phyloP scores from a whole-genome alignment of 768 basidiomycete genomes.

The Suillus tomentosus region DNA sequence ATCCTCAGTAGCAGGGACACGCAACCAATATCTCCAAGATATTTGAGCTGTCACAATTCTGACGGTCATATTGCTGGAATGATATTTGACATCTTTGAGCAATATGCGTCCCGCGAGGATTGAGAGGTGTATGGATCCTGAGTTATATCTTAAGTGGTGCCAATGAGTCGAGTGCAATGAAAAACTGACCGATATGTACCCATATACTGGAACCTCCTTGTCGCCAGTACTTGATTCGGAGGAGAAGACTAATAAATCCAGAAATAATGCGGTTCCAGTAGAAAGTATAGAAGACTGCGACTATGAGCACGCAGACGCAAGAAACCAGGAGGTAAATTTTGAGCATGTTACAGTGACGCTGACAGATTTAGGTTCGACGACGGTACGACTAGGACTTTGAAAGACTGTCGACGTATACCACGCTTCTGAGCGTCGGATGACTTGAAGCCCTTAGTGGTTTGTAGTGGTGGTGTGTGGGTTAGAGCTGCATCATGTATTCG shows the following conservation, averaged over 20 bases:
- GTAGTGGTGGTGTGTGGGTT: background rate
- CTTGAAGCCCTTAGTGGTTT: background rate
- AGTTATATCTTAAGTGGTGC: slow-evolving; percentile 9
- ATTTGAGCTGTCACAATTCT: slow-evolving; percentile 82
- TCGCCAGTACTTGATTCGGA: slow-evolving; percentile 81
- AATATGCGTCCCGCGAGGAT: slow-evolving; percentile 84
- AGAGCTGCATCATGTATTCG: slow-evolving; percentile 5
- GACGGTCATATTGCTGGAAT: slow-evolving; percentile 91
- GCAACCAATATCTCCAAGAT: slow-evolving; percentile 95
- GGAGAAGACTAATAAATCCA: slow-evolving; percentile 57
- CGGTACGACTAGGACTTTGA: background rate
- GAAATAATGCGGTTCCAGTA: slow-evolving; percentile 90
- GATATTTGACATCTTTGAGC: slow-evolving; percentile 84
- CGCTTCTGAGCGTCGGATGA: background rate
- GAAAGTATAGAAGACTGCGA: slow-evolving; percentile 77
- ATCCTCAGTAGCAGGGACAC: slow-evolving; percentile 73
- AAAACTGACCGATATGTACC: slow-evolving; percentile 72
- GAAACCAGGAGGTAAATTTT: slow-evolving; percentile 61
- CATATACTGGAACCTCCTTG: slow-evolving; percentile 75
- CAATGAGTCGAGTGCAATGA: slow-evolving; percentile 6
- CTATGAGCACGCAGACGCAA: slow-evolving; percentile 56
- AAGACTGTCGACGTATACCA: background rate
- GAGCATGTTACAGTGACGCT: slow-evolving; percentile 44
- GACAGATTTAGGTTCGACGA: background rate
- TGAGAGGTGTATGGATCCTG: slow-evolving; percentile 92